phyloP scores from a whole-genome alignment of 176 grass and related monocot species.

The Lolium multiflorum region DNA sequence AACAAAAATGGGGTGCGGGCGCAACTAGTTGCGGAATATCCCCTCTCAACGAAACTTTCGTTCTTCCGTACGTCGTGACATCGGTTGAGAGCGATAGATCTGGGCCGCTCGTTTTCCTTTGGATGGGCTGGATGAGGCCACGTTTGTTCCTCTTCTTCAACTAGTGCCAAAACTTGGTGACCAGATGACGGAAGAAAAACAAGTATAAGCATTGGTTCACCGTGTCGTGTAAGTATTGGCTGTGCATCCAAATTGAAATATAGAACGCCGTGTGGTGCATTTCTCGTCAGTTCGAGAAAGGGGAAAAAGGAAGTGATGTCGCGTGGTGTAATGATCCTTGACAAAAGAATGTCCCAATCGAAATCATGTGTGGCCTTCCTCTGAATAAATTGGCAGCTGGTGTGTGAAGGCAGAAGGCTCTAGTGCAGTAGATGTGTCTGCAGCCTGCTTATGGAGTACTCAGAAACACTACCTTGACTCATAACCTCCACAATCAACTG shows the following conservation, averaged over 20 bases:
- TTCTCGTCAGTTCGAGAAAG: background rate
- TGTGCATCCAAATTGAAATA: background rate
- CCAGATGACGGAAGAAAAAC: background rate
- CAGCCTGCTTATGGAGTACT: no score
- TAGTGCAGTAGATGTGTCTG: background rate
- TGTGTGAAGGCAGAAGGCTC: background rate
- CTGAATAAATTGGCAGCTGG: background rate
- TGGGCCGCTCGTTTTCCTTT: background rate
- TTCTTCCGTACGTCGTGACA: background rate
- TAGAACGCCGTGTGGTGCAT: background rate
- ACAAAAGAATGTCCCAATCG: background rate
- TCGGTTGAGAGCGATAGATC: background rate
- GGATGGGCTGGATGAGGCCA: constrained; percentile 34
- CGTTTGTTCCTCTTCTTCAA: background rate
- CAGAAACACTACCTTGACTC: no score
- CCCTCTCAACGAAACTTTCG: no score
- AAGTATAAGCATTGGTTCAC: background rate
- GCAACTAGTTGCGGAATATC: no score
- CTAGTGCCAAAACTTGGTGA: background rate
- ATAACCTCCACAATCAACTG: no score
- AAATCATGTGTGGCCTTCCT: background rate
- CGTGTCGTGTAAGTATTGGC: background rate
- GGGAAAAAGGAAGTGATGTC: background rate
- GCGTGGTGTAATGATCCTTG: background rate
- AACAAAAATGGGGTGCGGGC: no score